Percentiles rank a stretch among this genome's conserved stretches.
Conservation (phyloP, 2,329 filamentous ascomycete genomes). For the Amauroascus niger region DNA sequence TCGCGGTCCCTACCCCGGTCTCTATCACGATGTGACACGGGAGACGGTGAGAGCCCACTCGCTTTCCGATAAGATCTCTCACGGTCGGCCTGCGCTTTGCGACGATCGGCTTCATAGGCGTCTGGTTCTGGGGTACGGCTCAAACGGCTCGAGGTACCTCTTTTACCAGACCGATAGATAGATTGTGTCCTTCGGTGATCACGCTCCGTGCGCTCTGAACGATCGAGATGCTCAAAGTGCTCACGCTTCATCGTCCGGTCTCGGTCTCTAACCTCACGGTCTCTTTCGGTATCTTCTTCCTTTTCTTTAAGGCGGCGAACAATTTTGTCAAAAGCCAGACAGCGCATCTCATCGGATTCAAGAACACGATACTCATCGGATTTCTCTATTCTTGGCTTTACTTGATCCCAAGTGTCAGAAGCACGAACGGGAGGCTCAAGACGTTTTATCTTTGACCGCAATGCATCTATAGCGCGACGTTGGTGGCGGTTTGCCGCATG, state of each 20-base stretch:
- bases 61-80: constrained; percentile 88
- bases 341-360: constrained; percentile 69
- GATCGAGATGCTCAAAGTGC: constrained; percentile 26
- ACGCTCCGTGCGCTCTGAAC: constrained; percentile 37
- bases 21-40: constrained; percentile 30
- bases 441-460: constrained; percentile 80
- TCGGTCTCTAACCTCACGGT: constrained; percentile 49
- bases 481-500: constrained; percentile 73
- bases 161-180: constrained; percentile 30
- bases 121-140: constrained; percentile 88
- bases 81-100: constrained; percentile 84
- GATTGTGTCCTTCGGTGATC: constrained; percentile 44
- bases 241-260: constrained; percentile 46
- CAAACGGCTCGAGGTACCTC: constrained; percentile 44
- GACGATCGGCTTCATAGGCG: constrained; percentile 88
- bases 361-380: constrained; percentile 77
- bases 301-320: constrained; percentile 85
- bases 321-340: constrained; percentile 81
- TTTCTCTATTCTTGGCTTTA: constrained; percentile 68
- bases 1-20: constrained; percentile 26
- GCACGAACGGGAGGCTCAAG: constrained; percentile 71
- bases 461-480: constrained; percentile 69
- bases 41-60: constrained; percentile 49
- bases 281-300: constrained; percentile 66
- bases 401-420: constrained; percentile 79